Evolutionary conservation across 2,329 filamentous ascomycete genomes (phyloP).

Genomic region (Aspergillus candidus): DNA sequence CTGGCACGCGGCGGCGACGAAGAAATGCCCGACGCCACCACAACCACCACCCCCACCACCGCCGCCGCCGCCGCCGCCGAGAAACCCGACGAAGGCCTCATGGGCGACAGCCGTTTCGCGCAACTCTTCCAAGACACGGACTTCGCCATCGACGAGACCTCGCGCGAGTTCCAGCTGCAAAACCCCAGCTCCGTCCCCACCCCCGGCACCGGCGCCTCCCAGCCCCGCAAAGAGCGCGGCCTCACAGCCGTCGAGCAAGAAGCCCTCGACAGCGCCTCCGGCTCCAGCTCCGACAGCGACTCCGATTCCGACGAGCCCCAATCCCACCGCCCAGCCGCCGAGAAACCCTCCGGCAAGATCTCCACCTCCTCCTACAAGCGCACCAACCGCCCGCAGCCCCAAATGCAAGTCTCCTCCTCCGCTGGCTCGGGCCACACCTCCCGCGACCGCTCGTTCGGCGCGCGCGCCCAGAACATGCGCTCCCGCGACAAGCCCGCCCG

Average conservation of each 20-base stretch:
- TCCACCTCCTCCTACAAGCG: conserved; percentile 52
- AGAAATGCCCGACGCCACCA: conserved; percentile 26
- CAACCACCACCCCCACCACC: conserved; percentile 13
- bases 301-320: conserved; percentile 29
- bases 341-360: conserved; percentile 38
- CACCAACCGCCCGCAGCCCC: conserved; percentile 46
- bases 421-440: conserved; percentile 33
- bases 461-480: conserved; percentile 45
- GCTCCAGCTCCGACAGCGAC: conserved; percentile 36
- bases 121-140: conserved; percentile 89
- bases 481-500: conserved; percentile 29
- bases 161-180: conserved; percentile 76
- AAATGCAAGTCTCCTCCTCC: conserved; percentile 55
- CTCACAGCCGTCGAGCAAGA: conserved; percentile 61
- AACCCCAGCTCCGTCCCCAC: conserved; percentile 70
- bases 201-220: conserved; percentile 9
- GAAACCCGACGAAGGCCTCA: conserved; percentile 53
- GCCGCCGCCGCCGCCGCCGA: conserved; percentile 14
- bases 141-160: conserved; percentile 85
- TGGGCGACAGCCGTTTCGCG: conserved; percentile 81
- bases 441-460: conserved; percentile 53
- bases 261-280: conserved; percentile 46
- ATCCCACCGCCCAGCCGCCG: conserved; percentile 16
- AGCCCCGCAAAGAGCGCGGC: conserved; percentile 37
- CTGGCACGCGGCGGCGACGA: conserved; percentile 55